A percentile compares a stretch with the other conserved stretches of the same genome.
Evolutionary conservation across 2,329 filamentous ascomycete species (phyloP).

Genomic region (Aspergillus sp.): DNA sequence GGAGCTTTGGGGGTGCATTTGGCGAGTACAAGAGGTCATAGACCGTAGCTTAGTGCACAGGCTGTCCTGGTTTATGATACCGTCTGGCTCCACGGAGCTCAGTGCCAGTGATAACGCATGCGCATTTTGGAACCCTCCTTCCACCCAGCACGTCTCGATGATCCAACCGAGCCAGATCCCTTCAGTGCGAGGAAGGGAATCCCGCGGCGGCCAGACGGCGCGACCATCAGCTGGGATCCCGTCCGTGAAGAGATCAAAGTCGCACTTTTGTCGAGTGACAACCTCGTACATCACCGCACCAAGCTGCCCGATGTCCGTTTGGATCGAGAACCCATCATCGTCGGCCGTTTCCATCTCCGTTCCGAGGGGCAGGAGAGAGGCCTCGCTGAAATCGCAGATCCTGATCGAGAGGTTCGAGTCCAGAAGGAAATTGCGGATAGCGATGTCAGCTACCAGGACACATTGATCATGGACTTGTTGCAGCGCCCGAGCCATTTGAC

Average conservation of each 20-base stretch:
- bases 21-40: too few species aligned
- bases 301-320: constrained; percentile 27
- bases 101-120: too few species aligned
- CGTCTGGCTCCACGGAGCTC: too few species aligned
- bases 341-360: constrained; percentile 19
- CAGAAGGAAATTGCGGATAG: constrained; percentile 22
- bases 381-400: constrained; percentile 23
- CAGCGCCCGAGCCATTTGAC: constrained; percentile 17
- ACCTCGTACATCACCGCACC: constrained; percentile 30
- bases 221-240: constrained; percentile 7
- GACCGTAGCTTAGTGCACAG: too few species aligned
- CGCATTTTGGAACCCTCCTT: too few species aligned
- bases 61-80: too few species aligned
- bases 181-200: constrained; percentile 22
- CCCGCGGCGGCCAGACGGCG: constrained; percentile 20
- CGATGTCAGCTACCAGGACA: constrained; percentile 22
- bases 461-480: constrained; percentile 14
- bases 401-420: constrained; percentile 17
- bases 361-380: constrained; percentile 15
- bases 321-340: constrained; percentile 22
- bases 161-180: constrained; percentile 23
- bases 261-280: constrained; percentile 19
- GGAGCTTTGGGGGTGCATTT: too few species aligned
- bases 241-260: constrained; percentile 25
- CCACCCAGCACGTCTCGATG: constrained; percentile 29